These are phyloP conservation scores for Cladorrhinum sp. DNA, from an alignment of 2,329 filamentous ascomycete genomes.

Conservation along the genomic window DNA sequence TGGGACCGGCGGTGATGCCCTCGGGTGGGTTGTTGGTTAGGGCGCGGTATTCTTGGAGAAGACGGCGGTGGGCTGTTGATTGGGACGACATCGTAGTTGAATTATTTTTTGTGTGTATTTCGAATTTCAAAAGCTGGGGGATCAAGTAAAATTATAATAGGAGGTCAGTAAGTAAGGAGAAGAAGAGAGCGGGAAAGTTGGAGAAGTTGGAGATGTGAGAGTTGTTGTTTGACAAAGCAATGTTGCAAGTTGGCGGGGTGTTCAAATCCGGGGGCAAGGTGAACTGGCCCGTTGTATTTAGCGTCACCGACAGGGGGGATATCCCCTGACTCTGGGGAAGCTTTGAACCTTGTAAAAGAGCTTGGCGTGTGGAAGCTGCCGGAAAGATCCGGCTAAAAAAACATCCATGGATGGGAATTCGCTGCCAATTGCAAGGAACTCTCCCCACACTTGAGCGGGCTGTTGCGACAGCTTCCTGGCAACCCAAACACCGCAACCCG, in stretches of 20 bases:
- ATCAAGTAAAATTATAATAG: neutral
- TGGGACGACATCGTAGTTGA: constrained; percentile 51
- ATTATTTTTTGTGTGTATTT: neutral
- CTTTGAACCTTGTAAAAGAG: constrained; percentile 10
- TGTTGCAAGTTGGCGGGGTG: neutral
- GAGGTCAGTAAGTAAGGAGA: neutral
- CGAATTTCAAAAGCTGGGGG: neutral
- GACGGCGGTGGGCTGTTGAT: constrained; percentile 68
- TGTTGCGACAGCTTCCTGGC: neutral
- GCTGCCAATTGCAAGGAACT: neutral
- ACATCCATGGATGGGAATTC: constrained; percentile 1
- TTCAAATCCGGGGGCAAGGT: neutral
- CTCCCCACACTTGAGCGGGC: neutral
- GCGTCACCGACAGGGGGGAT: neutral
- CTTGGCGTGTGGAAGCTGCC: constrained; percentile 14
- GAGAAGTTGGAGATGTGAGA: neutral
- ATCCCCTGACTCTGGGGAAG: neutral
- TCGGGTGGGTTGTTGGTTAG: constrained; percentile 95
- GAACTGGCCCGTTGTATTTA: neutral
- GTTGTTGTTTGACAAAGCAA: neutral
- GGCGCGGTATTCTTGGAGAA: constrained; percentile 94
- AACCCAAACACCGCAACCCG: neutral
- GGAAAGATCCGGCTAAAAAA: constrained; percentile 17
- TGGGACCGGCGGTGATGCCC: constrained; percentile 90
- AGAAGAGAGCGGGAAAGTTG: neutral